Conservation (phyloP, 1,284 basidiomycete species). For the Cryptococcus jaspeensis region DNA sequence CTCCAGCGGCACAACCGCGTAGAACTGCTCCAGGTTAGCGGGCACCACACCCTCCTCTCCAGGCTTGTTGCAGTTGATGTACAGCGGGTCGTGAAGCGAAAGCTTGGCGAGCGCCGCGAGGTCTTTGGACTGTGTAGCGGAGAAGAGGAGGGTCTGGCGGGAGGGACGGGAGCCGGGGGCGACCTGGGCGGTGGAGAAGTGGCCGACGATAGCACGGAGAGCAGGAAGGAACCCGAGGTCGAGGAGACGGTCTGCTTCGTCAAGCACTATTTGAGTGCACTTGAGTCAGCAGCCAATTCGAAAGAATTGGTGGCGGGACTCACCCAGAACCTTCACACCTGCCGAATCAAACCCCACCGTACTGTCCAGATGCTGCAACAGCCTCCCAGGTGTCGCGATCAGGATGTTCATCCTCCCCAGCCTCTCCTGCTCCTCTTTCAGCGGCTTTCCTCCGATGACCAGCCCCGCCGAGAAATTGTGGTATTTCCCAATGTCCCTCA, state of each 20-base stretch:
- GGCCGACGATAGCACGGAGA: constrained; percentile 82
- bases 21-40: constrained; percentile 82
- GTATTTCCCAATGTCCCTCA: constrained; percentile 84
- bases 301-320: constrained; percentile 37
- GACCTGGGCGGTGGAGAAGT: constrained; percentile 51
- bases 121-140: constrained; percentile 92
- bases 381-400: constrained; percentile 90
- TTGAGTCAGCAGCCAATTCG: background rate
- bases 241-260: constrained; percentile 94
- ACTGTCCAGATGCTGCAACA: constrained; percentile 98
- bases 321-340: constrained; percentile 86
- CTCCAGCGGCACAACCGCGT: constrained; percentile 78
- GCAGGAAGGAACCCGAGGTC: constrained; percentile 95
- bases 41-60: constrained; percentile 60
- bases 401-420: constrained; percentile 94
- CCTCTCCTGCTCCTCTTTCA: constrained; percentile 89
- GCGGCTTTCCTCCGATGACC: constrained; percentile 93
- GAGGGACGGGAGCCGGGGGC: constrained; percentile 62
- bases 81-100: constrained; percentile 78
- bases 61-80: constrained; percentile 63
- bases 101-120: constrained; percentile 86
- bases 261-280: constrained; percentile 64
- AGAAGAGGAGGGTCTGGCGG: constrained; percentile 93
- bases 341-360: constrained; percentile 91
- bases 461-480: constrained; percentile 93